Evolutionary conservation across 2,329 filamentous ascomycete species (phyloP), one percentile per base, ranked within the genome.

Genomic region (Colletotrichum sp.): DNA sequence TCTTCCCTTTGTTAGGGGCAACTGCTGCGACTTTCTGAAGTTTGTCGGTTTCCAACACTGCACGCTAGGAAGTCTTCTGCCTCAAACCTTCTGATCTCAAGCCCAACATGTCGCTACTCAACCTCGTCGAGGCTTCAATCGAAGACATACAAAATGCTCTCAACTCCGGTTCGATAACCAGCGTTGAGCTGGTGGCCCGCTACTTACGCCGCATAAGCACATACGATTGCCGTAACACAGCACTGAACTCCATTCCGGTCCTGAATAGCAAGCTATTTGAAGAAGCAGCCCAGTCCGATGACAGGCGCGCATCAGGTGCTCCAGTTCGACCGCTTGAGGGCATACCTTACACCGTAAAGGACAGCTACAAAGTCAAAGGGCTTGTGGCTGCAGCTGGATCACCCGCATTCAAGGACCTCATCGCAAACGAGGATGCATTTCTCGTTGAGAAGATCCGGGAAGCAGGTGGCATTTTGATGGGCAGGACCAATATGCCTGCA

Each of bases 311-410:
- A 6, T 66, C 72, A 4, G 78, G 78, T 10, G 15, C 15, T 2
- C 60, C 83, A 2, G 5, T 28, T 10, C 28, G 71, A 6, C 68
- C 59, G 2, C 83, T 92, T 0, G 90, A 92, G 77, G 89, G 91
- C 2, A 90, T 92, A 8, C 90, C 90, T 0, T 92, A 86, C 74
- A 90, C 89, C 0, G 84, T 91, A 78, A 92, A 92, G 80, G 90
- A 92, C 79, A 89, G 85, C 78, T 92, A 89, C 84, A 90, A 89
- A 77, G 87, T 89, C 36, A 84, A 85, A 34, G 88, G 88, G 3
- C 86, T 91, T 85, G 90, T 87, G 0, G 87, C 89, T 2, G 89
- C 90, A 0, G 83, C 86, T 68, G 91, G 90, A 1, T 92, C 90
- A 0, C 89, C 89, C 5, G 91, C 90, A 0, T 90, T 92, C 71